phyloP scores from a whole-genome alignment of 176 grass and related monocot species.

The Ensete glaucum region DNA sequence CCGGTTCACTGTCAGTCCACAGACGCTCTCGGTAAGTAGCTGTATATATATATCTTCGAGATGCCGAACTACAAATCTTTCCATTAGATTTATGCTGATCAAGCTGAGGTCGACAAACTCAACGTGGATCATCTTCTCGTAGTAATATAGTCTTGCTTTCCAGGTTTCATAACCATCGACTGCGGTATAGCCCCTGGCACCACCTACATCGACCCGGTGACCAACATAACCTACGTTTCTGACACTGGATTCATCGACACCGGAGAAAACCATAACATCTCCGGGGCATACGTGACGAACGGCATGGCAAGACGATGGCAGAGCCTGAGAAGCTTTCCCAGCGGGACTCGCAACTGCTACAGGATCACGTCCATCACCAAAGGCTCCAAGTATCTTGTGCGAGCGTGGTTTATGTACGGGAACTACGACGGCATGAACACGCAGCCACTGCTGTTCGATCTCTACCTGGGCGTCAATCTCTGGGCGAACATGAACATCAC shows the following conservation, averaged over 20 bases:
- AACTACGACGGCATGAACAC: conserved; percentile 28
- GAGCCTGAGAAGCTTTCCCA: conserved; percentile 34
- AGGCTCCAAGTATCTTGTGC: conserved; percentile 25
- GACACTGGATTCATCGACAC: conserved; percentile 22
- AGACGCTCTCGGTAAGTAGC: neutral
- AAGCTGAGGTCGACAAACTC: neutral
- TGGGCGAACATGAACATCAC: conserved; percentile 46
- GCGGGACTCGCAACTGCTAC: conserved; percentile 34
- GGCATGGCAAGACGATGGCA: neutral
- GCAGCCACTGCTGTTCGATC: conserved; percentile 15
- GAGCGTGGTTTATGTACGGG: conserved; percentile 34
- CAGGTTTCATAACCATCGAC: conserved; percentile 22
- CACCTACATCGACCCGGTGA: conserved; percentile 7
- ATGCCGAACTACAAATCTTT: neutral
- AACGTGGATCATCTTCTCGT: neutral
- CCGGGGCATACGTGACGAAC: neutral
- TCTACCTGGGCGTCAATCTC: conserved; percentile 33
- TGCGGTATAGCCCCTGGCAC: neutral
- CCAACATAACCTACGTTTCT: conserved; percentile 20
- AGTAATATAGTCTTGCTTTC: neutral
- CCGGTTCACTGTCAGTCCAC: neutral
- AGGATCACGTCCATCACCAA: conserved; percentile 19
- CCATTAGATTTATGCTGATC: neutral
- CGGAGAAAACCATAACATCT: conserved; percentile 24
- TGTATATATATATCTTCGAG: neutral